These are phyloP conservation scores for Stereocaulon alpinum DNA, from an alignment of 495 filamentous ascomycete genomes.

Conservation along the genomic window DNA sequence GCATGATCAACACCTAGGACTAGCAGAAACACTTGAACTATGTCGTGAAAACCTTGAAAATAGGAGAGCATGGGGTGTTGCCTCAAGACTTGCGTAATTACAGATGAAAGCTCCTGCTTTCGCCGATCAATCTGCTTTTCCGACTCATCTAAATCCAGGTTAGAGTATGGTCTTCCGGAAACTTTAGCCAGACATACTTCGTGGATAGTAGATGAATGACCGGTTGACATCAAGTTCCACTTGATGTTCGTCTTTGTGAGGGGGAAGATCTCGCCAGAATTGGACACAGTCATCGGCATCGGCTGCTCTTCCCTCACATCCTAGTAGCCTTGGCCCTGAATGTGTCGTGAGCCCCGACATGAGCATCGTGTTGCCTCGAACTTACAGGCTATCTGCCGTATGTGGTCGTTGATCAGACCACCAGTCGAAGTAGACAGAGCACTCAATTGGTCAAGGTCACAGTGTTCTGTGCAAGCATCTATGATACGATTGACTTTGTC, in stretches of 20 bases:
- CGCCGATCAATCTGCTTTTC: conserved; percentile 51
- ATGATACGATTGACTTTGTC: conserved; percentile 13
- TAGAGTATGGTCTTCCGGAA: conserved; percentile 22
- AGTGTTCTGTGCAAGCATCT: conserved; percentile 50
- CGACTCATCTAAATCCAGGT: conserved; percentile 24
- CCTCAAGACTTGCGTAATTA: conserved; percentile 69
- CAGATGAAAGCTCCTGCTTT: conserved; percentile 58
- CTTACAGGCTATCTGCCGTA: conserved; percentile 79
- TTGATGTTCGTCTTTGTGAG: conserved; percentile 77
- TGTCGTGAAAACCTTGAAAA: conserved; percentile 98
- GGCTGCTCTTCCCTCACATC: conserved; percentile 31
- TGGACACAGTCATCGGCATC: conserved; percentile 20
- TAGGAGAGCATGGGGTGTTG: conserved; percentile 81
- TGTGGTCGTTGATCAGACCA: conserved; percentile 69
- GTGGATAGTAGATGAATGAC: conserved; percentile 94
- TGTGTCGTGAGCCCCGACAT: not conserved
- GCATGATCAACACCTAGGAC: conserved; percentile 55
- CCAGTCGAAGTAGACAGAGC: conserved; percentile 58
- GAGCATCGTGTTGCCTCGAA: conserved; percentile 19
- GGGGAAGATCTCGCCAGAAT: conserved; percentile 47
- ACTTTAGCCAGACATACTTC: conserved; percentile 39
- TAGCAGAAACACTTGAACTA: conserved; percentile 89
- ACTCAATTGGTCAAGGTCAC: conserved; percentile 53
- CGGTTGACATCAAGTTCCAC: conserved; percentile 85
- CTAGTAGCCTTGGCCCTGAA: conserved; percentile 74